Conservation (phyloP, 73 alveolate species). For the Paramecium biaurelia region DNA sequence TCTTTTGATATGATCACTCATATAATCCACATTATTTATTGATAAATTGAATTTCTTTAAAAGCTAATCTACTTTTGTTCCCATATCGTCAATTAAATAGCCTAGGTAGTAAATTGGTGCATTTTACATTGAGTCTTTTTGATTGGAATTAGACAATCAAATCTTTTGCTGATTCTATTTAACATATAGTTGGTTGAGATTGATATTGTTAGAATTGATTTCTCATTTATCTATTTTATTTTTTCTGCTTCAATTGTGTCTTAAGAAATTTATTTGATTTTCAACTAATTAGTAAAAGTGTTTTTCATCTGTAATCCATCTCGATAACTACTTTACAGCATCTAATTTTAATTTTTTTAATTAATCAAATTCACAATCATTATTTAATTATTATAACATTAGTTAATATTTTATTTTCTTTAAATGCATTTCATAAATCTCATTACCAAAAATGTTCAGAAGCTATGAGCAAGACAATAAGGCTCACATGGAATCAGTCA, state of each 20-base stretch:
- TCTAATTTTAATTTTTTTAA: neutral
- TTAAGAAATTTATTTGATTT: neutral
- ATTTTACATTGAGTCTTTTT: neutral
- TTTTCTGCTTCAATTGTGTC: neutral
- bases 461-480: slow-evolving; percentile 50
- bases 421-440: slow-evolving; percentile 10
- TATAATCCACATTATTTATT: neutral
- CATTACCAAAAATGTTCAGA: slow-evolving; percentile 39
- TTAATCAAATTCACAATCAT: neutral
- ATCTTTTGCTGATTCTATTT: neutral
- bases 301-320: neutral
- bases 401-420: neutral
- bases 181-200: neutral
- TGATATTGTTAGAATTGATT: neutral
- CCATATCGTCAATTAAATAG: neutral
- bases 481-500: slow-evolving; percentile 20
- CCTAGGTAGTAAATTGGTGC: neutral
- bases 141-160: neutral
- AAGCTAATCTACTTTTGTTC: neutral
- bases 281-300: neutral
- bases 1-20: neutral
- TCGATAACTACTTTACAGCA: neutral
- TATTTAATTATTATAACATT: neutral
- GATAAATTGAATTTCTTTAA: slow-evolving; percentile 1
- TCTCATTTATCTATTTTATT: neutral